Base-by-base conservation (phyloP, 257 asterid genomes). In the Plantago major region DNA sequence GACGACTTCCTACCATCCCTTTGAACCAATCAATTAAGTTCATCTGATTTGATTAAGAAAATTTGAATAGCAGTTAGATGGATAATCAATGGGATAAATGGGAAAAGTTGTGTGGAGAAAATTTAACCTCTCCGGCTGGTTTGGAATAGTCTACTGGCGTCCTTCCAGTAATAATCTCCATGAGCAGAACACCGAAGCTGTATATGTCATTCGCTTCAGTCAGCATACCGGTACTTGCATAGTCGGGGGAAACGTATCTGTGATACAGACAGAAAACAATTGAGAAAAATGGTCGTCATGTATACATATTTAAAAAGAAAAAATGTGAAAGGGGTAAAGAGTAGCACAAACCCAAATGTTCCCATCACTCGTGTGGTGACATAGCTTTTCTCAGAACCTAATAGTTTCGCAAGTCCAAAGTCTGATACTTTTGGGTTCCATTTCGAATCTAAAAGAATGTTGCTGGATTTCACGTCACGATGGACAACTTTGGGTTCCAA, bases 311-410 rank as follows among this genome's bases (percentile, higher is more conserved):
- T 19, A 9, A 26, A 42, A 28, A 5, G 48, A 44, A 58, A 45
- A 60, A 55, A 46, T 53, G 8, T 61, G 9, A 17, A 19, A 43
- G 60, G 42, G 22, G 81, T 42, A 26, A 9, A 13, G 64, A 72
- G 77, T 43, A 66, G 69, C 53, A 74, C 94, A 37, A 66, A 93
- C 99, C 99, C 99, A 67, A 93, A 93, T 50, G 99, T 93, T 65
- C 99, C 99, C 99, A 93, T 93, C 64, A 93, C 99, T 63, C 99
- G 88, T 18, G 99, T 93, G 54, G 96, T 93, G 67, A 89, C 99
- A 3, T 76, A 82, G 84, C 96, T 89, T 77, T 82, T 93, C 91
- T 87, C 99, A 2, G 97, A 62, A 64, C 87, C 96, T 65, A 93
- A 58, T 28, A 93, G 73, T 72, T 93, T 93, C 69, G 99, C 99